Percentiles rank a stretch among this genome's conserved stretches.
phyloP scores from a whole-genome alignment of 2,329 filamentous ascomycete genomes.

The Penicillium sp. region DNA sequence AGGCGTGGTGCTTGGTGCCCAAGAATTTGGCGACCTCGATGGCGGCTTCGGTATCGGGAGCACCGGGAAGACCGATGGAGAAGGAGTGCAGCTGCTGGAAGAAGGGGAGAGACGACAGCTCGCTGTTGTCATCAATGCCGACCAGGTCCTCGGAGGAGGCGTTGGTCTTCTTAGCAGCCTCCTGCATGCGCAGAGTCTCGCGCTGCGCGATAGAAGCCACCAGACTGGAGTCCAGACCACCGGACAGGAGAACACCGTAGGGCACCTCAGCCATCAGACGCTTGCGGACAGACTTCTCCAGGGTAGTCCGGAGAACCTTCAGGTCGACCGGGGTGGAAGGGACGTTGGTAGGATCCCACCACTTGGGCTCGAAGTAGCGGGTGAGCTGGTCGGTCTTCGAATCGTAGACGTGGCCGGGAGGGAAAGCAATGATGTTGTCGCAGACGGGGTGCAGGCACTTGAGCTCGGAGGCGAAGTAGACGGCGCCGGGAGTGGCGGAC shows the following conservation, averaged over 20 bases:
- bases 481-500: conserved; percentile 74
- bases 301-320: conserved; percentile 72
- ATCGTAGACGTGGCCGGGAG: conserved; percentile 93
- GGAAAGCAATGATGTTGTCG: conserved; percentile 92
- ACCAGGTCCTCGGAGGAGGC: conserved; percentile 63
- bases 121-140: conserved; percentile 89
- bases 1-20: conserved; percentile 95
- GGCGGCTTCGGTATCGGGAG: conserved; percentile 89
- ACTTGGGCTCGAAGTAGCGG: conserved; percentile 86
- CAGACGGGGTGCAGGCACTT: conserved; percentile 92
- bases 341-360: conserved; percentile 81
- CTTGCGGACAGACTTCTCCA: conserved; percentile 92
- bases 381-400: conserved; percentile 82
- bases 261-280: conserved; percentile 98
- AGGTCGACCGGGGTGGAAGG: conserved; percentile 80
- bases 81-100: conserved; percentile 97
- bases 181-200: conserved; percentile 76
- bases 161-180: conserved; percentile 52
- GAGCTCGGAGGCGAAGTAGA: conserved; percentile 96
- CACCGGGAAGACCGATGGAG: conserved; percentile 91
- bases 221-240: conserved; percentile 91
- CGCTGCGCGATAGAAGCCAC: conserved; percentile 94
- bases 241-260: conserved; percentile 92
- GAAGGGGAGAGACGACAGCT: conserved; percentile 84
- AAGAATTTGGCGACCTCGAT: conserved; percentile 93